phyloP scores from a whole-genome alignment of 441 rosid genomes.

The Capsella rubella region DNA sequence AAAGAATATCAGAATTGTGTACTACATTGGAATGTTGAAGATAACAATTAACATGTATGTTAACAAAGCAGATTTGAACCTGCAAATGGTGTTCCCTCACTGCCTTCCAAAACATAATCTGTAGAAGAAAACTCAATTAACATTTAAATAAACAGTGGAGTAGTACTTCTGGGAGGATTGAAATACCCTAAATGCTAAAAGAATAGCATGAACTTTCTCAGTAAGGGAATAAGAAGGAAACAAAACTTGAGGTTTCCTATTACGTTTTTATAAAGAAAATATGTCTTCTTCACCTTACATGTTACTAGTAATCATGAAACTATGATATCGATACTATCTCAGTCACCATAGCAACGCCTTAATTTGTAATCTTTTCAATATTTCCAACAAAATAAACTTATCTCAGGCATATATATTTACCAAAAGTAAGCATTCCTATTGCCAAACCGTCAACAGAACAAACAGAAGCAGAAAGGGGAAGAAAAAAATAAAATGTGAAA shows the following conservation, averaged over 20 bases:
- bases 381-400: neutral
- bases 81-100: slow-evolving; percentile 95
- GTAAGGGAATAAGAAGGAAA: neutral
- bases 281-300: neutral
- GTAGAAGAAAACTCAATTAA: slow-evolving; percentile 40
- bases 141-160: neutral
- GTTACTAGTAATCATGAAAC: neutral
- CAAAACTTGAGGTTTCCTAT: neutral
- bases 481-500: neutral
- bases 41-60: neutral
- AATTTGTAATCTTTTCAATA: neutral
- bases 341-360: neutral
- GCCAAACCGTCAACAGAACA: slow-evolving; percentile 9
- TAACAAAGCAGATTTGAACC: slow-evolving; percentile 53
- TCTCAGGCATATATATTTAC: neutral
- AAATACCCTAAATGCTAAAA: neutral
- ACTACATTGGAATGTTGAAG: neutral
- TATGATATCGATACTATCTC: neutral
- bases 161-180: neutral
- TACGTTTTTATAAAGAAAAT: neutral
- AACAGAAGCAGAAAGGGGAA: neutral
- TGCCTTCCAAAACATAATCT: slow-evolving; percentile 98
- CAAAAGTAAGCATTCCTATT: neutral
- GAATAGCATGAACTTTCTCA: neutral
- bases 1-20: slow-evolving; percentile 16